These are phyloP conservation scores for Ogataea nonfermentans DNA, from an alignment of 805 yeast species.

Conservation along the genomic window DNA sequence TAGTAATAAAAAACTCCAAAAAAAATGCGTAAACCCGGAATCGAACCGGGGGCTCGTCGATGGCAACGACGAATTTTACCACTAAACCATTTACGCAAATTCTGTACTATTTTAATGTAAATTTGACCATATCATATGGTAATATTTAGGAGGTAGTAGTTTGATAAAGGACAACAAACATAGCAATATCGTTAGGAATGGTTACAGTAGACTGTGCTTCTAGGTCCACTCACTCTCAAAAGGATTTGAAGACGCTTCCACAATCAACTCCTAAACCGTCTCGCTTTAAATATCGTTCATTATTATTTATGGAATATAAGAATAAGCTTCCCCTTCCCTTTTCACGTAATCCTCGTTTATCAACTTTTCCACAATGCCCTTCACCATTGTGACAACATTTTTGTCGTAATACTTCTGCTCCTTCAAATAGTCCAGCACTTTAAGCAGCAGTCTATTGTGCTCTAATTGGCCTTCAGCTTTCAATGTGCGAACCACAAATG, in stretches of 20 bases:
- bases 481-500: conserved; percentile 28
- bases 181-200: no score
- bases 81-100: conserved; percentile 26
- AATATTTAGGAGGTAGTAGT: neutral
- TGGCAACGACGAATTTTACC: conserved; percentile 29
- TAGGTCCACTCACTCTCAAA: no score
- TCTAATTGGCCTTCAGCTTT: conserved; percentile 30
- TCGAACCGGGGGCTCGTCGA: conserved; percentile 30
- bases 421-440: conserved; percentile 25
- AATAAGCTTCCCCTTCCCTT: conserved; percentile 23
- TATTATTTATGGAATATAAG: conserved; percentile 15
- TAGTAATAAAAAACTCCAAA: neutral
- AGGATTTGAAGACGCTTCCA: no score
- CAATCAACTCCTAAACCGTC: no score
- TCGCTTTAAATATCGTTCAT: neutral
- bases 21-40: conserved; percentile 27
- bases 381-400: conserved; percentile 19
- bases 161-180: neutral
- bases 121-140: no score
- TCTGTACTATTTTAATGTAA: neutral
- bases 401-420: conserved; percentile 2
- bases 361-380: conserved; percentile 36
- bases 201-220: no score
- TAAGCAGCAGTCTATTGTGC: conserved; percentile 34
- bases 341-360: conserved; percentile 36